phyloP scores from a whole-genome alignment of 2,329 filamentous ascomycete genomes.

The Claviceps sp. region DNA sequence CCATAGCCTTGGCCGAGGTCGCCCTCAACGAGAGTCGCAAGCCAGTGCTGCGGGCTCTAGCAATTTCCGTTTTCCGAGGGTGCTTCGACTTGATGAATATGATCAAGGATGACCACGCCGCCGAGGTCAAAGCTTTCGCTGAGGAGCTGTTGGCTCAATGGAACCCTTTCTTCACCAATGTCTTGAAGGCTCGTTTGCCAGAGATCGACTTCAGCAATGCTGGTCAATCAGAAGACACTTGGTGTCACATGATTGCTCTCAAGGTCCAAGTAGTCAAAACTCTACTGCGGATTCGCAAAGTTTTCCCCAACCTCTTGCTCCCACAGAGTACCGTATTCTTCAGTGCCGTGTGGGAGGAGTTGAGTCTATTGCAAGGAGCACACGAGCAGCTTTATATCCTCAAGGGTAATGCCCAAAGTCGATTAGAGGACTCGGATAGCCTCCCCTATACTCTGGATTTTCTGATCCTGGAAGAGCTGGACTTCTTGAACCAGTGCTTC shows the following conservation, averaged over 20 bases:
- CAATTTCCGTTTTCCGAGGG: constrained; percentile 77
- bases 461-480: constrained; percentile 82
- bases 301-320: constrained; percentile 71
- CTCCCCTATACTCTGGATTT: constrained; percentile 94
- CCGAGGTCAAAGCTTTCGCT: constrained; percentile 76
- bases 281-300: constrained; percentile 71
- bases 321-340: constrained; percentile 76
- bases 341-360: constrained; percentile 77
- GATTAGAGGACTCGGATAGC: constrained; percentile 77
- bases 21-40: constrained; percentile 65
- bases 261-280: constrained; percentile 94
- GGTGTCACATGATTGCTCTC: constrained; percentile 71
- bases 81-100: constrained; percentile 96
- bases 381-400: constrained; percentile 73
- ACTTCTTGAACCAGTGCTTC: constrained; percentile 85
- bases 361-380: constrained; percentile 55
- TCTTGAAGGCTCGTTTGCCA: constrained; percentile 64
- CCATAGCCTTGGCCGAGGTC: constrained; percentile 71
- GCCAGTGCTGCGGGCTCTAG: constrained; percentile 64
- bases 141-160: constrained; percentile 72
- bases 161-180: constrained; percentile 77
- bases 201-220: constrained; percentile 36
- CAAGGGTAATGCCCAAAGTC: constrained; percentile 69
- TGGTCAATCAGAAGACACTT: constrained; percentile 45
- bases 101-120: constrained; percentile 84